Evolutionary conservation across 805 yeast genomes (phyloP), one percentile per base, ranked within the genome.

Genomic region (Dipodascus geniculatus): DNA sequence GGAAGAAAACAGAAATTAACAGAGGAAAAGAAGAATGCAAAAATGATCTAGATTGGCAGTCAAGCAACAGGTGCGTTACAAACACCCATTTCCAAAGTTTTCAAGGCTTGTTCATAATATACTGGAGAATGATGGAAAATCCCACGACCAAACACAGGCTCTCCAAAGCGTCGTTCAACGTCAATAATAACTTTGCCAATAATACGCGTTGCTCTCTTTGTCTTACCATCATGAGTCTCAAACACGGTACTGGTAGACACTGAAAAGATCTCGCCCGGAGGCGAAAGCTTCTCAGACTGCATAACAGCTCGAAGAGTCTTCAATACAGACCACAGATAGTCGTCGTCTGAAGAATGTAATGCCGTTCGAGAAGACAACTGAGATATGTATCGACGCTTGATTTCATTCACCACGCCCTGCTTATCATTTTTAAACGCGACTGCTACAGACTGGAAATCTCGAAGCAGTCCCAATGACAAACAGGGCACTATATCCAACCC

Each of bases 201-300:
- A 2, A 65, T 63, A 35, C 65, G 48, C 16, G 61, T 58, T 2
- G 68, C 67, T 48, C 56, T 57, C 49, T 51, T 52, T 23, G 64
- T 60, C 16, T 60, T 56, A 3, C 63, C 63, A 22, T 56, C 58
- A 49, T 62, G 65, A 2, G 60, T 55, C 49, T 61, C 62, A 42
- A 63, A 61, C 16, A 66, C 59, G 2, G 63, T 59, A 38, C 58
- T 59, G n/a, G 67, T 60, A 19, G 61, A 59, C 38, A 66, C 44
- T 47, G 66, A 68, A 51, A 64, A 65, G 9, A 67, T 62, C n/a
- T 60, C 60, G 1, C 70, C 70, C 0, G 70, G 70, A 3, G 70
- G 70, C 1, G 65, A 62, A 11, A 67, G 61, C 54, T 67, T 67
- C 52, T 67, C 69, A 51, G 58, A 58, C 35, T 58, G 57, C 70